A percentile compares a stretch with the other conserved stretches of the same genome.
Conservation (phyloP, 2,329 filamentous ascomycete genomes). For the Reticulascus tulasneorum region DNA sequence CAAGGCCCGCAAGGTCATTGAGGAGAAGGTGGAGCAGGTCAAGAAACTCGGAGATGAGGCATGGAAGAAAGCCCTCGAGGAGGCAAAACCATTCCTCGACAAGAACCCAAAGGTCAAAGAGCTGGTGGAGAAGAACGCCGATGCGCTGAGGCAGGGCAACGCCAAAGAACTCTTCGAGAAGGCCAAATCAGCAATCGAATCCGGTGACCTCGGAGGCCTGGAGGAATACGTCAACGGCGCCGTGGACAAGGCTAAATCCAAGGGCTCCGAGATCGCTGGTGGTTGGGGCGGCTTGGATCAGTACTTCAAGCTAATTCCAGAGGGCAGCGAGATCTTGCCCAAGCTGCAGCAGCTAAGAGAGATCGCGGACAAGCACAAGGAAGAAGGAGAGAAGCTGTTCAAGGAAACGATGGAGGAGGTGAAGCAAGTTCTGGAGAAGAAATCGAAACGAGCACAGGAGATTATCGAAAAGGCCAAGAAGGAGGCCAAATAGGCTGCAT, state of each 20-base stretch:
- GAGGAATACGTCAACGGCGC: constrained; percentile 58
- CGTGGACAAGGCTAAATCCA: constrained; percentile 52
- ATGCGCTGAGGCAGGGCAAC: constrained; percentile 64
- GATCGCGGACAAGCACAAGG: constrained; percentile 62
- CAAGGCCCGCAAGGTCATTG: constrained; percentile 57
- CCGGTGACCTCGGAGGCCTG: constrained; percentile 55
- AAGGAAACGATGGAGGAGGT: constrained; percentile 67
- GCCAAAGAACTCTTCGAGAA: constrained; percentile 59
- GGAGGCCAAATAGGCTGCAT: constrained; percentile 31
- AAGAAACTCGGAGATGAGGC: constrained; percentile 66
- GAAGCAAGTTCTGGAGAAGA: constrained; percentile 59
- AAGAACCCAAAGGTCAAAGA: constrained; percentile 75
- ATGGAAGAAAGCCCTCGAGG: constrained; percentile 67
- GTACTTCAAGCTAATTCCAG: constrained; percentile 63
- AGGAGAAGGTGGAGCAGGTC: constrained; percentile 67
- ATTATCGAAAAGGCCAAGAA: constrained; percentile 53
- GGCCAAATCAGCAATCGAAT: constrained; percentile 57
- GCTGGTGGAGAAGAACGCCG: constrained; percentile 66
- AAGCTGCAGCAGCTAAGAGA: constrained; percentile 63
- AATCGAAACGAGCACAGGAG: constrained; percentile 53
- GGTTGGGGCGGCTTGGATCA: constrained; percentile 51
- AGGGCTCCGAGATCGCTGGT: constrained; percentile 30
- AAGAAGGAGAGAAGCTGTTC: constrained; percentile 65
- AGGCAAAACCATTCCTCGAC: constrained; percentile 68
- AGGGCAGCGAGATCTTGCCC: constrained; percentile 59